phyloP scores from a whole-genome alignment of 257 asterid genomes.

The Solanum sitiens region DNA sequence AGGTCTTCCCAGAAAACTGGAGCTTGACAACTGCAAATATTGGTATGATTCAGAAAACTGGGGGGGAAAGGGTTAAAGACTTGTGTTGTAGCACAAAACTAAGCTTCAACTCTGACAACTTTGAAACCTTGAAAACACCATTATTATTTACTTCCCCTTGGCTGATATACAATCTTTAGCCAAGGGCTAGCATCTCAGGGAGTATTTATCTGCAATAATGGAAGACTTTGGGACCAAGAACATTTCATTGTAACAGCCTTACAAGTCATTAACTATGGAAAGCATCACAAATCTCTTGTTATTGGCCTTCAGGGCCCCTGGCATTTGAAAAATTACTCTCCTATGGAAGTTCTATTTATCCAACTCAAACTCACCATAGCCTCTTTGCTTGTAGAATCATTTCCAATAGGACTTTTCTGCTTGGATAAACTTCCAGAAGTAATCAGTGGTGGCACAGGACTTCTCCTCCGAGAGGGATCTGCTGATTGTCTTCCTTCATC shows the following conservation, averaged over 20 bases:
- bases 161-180: not conserved
- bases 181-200: not conserved
- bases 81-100: not conserved
- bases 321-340: not conserved
- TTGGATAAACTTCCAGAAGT: slow-evolving; percentile 44
- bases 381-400: slow-evolving; percentile 72
- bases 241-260: not conserved
- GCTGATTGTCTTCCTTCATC: slow-evolving; percentile 69
- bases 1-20: slow-evolving; percentile 68
- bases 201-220: not conserved
- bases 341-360: not conserved
- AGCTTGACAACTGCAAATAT: slow-evolving; percentile 61
- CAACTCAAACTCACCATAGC: slow-evolving; percentile 49
- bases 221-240: slow-evolving; percentile 5
- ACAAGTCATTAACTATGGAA: not conserved
- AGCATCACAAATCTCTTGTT: not conserved
- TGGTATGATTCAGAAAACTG: not conserved
- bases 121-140: not conserved
- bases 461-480: slow-evolving; percentile 64
- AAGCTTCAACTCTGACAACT: not conserved
- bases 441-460: slow-evolving; percentile 49
- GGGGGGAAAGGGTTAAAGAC: not conserved
- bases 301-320: not conserved
- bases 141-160: not conserved
- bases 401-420: slow-evolving; percentile 68